Conservation (phyloP, 2,329 filamentous ascomycete genomes). For the Stagonosporopsis cucurbitacearum region DNA sequence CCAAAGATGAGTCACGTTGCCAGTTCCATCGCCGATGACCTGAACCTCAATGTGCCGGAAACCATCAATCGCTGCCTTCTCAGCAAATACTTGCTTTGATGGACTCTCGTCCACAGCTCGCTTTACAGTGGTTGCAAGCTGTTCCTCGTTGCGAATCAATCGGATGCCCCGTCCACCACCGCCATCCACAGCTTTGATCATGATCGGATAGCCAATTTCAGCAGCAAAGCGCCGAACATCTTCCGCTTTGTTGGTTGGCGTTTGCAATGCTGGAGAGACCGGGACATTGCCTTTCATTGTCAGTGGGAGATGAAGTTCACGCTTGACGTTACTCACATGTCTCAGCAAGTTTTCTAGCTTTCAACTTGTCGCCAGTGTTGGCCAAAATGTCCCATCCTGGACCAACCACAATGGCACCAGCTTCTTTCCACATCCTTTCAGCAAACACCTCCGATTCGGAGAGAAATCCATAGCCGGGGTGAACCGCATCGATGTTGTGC, state of each 20-base stretch:
- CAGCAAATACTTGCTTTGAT: conserved; percentile 63
- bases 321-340: conserved; percentile 48
- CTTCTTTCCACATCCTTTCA: conserved; percentile 57
- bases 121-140: conserved; percentile 56
- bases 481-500: conserved; percentile 61
- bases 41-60: conserved; percentile 69
- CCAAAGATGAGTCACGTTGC: conserved; percentile 62
- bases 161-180: conserved; percentile 68
- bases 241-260: conserved; percentile 52
- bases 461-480: conserved; percentile 69
- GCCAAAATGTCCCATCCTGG: conserved; percentile 64
- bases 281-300: conserved; percentile 53
- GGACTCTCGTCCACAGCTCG: conserved; percentile 65
- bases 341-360: conserved; percentile 59
- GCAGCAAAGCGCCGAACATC: conserved; percentile 65
- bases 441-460: conserved; percentile 62
- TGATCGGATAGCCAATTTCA: conserved; percentile 60
- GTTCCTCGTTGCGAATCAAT: conserved; percentile 54
- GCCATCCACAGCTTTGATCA: conserved; percentile 70
- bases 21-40: conserved; percentile 63
- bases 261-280: conserved; percentile 56
- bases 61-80: conserved; percentile 67
- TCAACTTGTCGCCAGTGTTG: conserved; percentile 63
- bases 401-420: conserved; percentile 58
- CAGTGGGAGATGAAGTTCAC: background rate